Percentiles rank a stretch among this genome's conserved stretches.
phyloP scores from a whole-genome alignment of 1,284 basidiomycete genomes.

The Omphalotus olearius region DNA sequence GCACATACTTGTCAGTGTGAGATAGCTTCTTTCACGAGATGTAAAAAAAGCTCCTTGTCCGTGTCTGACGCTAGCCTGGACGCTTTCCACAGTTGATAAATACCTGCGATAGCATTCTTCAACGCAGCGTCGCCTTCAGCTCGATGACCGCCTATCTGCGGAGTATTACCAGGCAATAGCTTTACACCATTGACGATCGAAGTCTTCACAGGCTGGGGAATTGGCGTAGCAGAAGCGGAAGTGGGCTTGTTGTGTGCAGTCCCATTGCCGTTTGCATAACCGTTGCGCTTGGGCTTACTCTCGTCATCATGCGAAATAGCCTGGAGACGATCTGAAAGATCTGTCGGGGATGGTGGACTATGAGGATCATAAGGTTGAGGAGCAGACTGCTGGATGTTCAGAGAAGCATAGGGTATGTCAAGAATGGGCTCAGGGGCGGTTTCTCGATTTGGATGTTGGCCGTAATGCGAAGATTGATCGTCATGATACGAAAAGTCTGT shows the following conservation, averaged over 20 bases:
- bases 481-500: constrained; percentile 1
- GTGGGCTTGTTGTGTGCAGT: neutral
- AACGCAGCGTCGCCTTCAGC: constrained; percentile 24
- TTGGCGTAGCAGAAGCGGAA: neutral
- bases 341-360: constrained; percentile 9
- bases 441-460: neutral
- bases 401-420: constrained; percentile 10
- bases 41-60: constrained; percentile 34
- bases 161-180: constrained; percentile 7
- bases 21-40: constrained; percentile 33
- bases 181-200: neutral
- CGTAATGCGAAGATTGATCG: neutral
- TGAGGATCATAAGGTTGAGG: constrained; percentile 6
- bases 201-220: neutral
- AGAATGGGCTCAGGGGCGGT: neutral
- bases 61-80: constrained; percentile 1
- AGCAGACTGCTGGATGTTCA: constrained; percentile 12
- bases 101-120: constrained; percentile 39
- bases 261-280: neutral
- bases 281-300: neutral
- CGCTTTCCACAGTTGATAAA: constrained; percentile 50
- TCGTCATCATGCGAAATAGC: constrained; percentile 4
- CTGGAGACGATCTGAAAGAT: constrained; percentile 14
- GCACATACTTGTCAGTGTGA: too few species aligned
- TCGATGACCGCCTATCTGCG: constrained; percentile 1